Base-by-base conservation (phyloP, 2,329 filamentous ascomycete species). In the Fusarium siculi region DNA sequence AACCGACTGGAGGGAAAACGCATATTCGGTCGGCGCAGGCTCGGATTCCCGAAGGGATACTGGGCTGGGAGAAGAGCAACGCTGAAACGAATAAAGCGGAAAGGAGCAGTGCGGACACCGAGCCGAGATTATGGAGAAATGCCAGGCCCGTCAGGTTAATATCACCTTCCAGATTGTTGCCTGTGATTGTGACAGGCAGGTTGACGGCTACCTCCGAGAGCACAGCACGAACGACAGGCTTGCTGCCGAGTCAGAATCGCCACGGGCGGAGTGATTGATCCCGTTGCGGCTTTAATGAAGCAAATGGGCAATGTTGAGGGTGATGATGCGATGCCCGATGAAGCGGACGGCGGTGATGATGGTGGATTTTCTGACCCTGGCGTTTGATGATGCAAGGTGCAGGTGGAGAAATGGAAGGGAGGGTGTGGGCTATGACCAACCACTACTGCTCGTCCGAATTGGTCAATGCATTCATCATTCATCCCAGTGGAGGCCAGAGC, bases 371-470 rank as follows among this genome's bases (percentile, higher is more conserved):
- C 57, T 49, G 28, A 39, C 47, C 62, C 42, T 50, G 49, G 60
- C 16, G 47, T 40, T 61, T 42, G 70, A 66, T 73, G 70, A 74
- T 70, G 74, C 65, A 70, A 64, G 56, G 71, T 72, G 73, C 49
- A 57, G 55, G 74, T 74, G 71, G 71, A 47, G 61, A 60, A 47
- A 55, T 53, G 40, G 56, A 59, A 57, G 52, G 72, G 63, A 62
- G 66, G 66, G 67, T 69, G 75, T 77, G 75, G 60, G 70, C 62
- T 63, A 73, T 74, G 73, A 63, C 21, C 57, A 47, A 53, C 34
- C 34, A 28, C 34, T 39, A 53, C 18, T 54, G 23, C 39, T 49
- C 23, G 21, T 43, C 47, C n/a, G 46, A 36, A 57, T 39, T 36
- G 58, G 64, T 62, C 59, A 50, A 55, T 52, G 49, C 63, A 52